Conservation (phyloP, 2,329 filamentous ascomycete species). For the Madurella mycetomatis region DNA sequence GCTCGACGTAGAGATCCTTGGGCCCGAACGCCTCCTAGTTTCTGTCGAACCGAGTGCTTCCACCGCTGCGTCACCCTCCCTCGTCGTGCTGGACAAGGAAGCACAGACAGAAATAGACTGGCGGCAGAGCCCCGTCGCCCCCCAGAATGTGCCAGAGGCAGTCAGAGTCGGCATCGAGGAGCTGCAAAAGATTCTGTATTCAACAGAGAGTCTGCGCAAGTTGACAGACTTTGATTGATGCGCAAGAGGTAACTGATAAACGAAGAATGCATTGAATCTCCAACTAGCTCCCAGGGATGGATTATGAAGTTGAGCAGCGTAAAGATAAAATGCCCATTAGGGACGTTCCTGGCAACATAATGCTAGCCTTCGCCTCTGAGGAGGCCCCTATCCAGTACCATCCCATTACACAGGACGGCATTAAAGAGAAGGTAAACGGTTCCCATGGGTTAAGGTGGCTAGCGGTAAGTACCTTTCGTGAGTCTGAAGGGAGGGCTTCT, state of each 20-base stretch:
- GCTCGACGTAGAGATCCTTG: slow-evolving; percentile 46
- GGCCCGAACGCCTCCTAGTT: slow-evolving; percentile 33
- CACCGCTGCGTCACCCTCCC: slow-evolving; percentile 16
- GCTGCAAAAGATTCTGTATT: slow-evolving; percentile 42
- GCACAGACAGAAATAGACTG: slow-evolving; percentile 1
- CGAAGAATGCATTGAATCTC: not conserved
- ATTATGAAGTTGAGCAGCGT: not conserved
- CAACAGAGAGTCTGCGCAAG: slow-evolving; percentile 46
- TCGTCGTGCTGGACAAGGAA: slow-evolving; percentile 19
- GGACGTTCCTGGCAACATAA: too few relatives aligned
- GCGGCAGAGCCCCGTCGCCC: not conserved
- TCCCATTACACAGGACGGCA: too few relatives aligned
- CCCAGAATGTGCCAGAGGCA: slow-evolving; percentile 22
- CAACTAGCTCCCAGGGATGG: not conserved
- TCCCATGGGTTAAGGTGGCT: too few relatives aligned
- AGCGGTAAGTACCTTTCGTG: too few relatives aligned
- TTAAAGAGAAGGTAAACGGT: too few relatives aligned
- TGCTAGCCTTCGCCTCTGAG: too few relatives aligned
- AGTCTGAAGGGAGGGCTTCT: too few relatives aligned
- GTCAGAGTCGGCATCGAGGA: slow-evolving; percentile 36
- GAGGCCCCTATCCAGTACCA: too few relatives aligned
- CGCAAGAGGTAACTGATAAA: slow-evolving; percentile 2
- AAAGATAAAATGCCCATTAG: too few relatives aligned
- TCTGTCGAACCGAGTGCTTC: slow-evolving; percentile 35
- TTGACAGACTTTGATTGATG: slow-evolving; percentile 32